A percentile compares a stretch with the other conserved stretches of the same genome.
These are phyloP conservation scores for Clathrus columnatus DNA, from an alignment of 768 basidiomycete genomes.

Conservation along the genomic window DNA sequence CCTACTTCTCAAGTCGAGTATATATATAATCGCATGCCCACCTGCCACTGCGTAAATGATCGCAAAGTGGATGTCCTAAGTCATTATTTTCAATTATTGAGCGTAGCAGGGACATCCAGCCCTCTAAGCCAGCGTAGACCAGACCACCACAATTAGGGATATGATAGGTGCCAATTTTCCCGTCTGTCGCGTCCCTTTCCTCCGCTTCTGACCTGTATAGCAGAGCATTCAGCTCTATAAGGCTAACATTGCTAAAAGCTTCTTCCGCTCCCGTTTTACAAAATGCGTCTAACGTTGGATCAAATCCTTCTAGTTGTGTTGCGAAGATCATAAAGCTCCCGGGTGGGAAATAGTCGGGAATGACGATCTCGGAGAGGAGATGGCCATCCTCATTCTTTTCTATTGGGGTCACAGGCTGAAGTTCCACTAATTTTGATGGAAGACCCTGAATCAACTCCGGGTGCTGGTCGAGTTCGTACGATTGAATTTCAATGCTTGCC, in stretches of 20 bases:
- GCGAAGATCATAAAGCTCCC: slow-evolving; percentile 91
- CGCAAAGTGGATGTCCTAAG: slow-evolving; percentile 85
- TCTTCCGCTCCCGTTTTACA: slow-evolving; percentile 64
- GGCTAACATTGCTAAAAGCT: slow-evolving; percentile 62
- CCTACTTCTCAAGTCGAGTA: slow-evolving; percentile 61
- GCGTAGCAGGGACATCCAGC: slow-evolving; percentile 89
- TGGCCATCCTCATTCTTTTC: slow-evolving; percentile 60
- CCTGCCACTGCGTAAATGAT: slow-evolving; percentile 73
- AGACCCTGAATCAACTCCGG: slow-evolving; percentile 58
- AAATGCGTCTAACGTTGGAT: slow-evolving; percentile 59
- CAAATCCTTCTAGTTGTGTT: slow-evolving; percentile 71
- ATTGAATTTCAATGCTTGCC: slow-evolving; percentile 58
- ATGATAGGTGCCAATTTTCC: slow-evolving; percentile 74
- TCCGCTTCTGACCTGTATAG: slow-evolving; percentile 87
- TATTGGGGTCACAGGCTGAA: slow-evolving; percentile 48
- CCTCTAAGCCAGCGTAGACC: slow-evolving; percentile 90
- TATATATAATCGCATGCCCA: slow-evolving; percentile 92
- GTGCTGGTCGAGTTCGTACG: slow-evolving; percentile 46
- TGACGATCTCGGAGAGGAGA: slow-evolving; percentile 65
- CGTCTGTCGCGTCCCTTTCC: slow-evolving; percentile 80
- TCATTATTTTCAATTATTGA: slow-evolving; percentile 87
- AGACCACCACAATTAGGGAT: slow-evolving; percentile 67
- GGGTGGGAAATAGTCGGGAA: slow-evolving; percentile 90
- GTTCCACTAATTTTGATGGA: slow-evolving; percentile 55
- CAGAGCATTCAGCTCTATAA: slow-evolving; percentile 83